phyloP scores from a whole-genome alignment of 139 green algal species.

The Closterium sp. region DNA sequence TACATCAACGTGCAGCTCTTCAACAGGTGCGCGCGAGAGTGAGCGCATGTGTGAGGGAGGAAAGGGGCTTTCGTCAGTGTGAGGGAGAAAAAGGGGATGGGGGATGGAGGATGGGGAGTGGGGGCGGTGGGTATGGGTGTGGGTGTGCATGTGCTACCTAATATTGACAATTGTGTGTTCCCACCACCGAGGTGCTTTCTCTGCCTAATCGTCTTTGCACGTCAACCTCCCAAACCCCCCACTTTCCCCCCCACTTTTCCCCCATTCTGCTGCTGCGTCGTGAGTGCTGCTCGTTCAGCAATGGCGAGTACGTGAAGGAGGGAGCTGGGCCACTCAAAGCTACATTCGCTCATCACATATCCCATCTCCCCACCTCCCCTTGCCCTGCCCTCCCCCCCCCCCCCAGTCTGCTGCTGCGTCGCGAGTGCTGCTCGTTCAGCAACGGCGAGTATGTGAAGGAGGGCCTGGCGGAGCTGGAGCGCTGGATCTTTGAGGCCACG shows the following conservation, averaged over 20 bases:
- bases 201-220: neutral
- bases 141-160: neutral
- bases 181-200: too few species aligned
- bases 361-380: neutral
- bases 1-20: slow-evolving; percentile 98
- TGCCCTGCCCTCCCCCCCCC: neutral
- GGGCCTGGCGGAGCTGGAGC: slow-evolving; percentile 87
- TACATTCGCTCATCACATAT: neutral
- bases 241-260: too few species aligned
- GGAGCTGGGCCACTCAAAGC: slow-evolving; percentile 46
- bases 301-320: slow-evolving; percentile 97
- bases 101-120: neutral
- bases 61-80: too few species aligned
- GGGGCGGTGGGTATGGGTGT: neutral
- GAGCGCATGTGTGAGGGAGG: too few species aligned
- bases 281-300: slow-evolving; percentile 98
- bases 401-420: slow-evolving; percentile 85
- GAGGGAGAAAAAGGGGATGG: neutral
- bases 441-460: slow-evolving; percentile 99
- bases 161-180: neutral
- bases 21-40: slow-evolving; percentile 83
- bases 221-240: too few species aligned
- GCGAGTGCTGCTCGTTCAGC: slow-evolving; percentile 98
- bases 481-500: slow-evolving; percentile 78
- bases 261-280: too few species aligned